These are phyloP conservation scores for Lanzia echinophila DNA, from an alignment of 2,329 filamentous ascomycete genomes.

Conservation along the genomic window DNA sequence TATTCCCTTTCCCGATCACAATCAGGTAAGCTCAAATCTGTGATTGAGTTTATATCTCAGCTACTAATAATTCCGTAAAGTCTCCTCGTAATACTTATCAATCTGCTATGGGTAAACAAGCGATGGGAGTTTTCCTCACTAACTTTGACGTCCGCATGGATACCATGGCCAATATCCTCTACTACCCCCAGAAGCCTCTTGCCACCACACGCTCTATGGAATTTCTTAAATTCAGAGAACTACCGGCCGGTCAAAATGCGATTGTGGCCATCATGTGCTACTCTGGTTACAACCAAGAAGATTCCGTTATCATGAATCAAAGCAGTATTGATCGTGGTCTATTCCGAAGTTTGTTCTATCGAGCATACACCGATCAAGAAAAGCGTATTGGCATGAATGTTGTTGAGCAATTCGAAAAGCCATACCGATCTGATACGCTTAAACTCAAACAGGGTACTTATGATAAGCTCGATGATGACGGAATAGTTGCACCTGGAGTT, in stretches of 20 bases:
- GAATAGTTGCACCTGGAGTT: constrained; percentile 86
- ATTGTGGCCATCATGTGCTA: constrained; percentile 98
- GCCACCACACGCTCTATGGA: constrained; percentile 98
- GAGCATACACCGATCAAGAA: constrained; percentile 94
- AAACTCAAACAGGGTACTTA: constrained; percentile 92
- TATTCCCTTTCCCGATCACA: constrained; percentile 99
- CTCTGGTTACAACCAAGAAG: constrained; percentile 99
- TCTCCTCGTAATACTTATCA: constrained; percentile 98
- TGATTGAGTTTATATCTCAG: constrained; percentile 11
- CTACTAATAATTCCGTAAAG: constrained; percentile 40
- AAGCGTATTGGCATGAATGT: constrained; percentile 92
- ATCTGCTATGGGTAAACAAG: constrained; percentile 99
- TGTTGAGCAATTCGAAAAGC: constrained; percentile 93
- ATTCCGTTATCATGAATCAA: constrained; percentile 99
- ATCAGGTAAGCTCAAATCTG: constrained; percentile 54
- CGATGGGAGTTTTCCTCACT: constrained; percentile 97
- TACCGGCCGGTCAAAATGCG: constrained; percentile 94
- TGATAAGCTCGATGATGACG: constrained; percentile 95
- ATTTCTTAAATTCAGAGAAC: constrained; percentile 93
- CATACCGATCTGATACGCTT: constrained; percentile 78
- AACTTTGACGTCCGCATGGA: constrained; percentile 98
- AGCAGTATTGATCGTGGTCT: constrained; percentile 96
- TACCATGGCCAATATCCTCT: constrained; percentile 98
- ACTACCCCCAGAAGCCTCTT: constrained; percentile 96
- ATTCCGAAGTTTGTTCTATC: constrained; percentile 96